Evolutionary conservation across 345 rosid species (phyloP).

Genomic region (Barbarea vulgaris): DNA sequence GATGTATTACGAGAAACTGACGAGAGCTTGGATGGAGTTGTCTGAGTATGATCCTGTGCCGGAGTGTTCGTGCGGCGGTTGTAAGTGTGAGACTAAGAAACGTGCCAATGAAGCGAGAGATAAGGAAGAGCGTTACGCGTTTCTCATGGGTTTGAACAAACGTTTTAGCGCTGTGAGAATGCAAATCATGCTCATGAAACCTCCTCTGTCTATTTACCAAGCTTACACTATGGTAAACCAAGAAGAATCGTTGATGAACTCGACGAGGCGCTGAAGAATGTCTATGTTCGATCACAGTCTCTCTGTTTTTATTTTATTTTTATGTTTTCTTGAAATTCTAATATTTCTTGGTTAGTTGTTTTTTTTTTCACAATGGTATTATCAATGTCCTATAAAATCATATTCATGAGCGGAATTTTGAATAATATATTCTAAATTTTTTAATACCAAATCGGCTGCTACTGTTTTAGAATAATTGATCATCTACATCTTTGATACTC

Average conservation of each 20-base stretch:
- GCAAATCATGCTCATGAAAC: neutral
- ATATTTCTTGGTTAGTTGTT: neutral
- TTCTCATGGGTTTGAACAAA: neutral
- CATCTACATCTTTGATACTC: neutral
- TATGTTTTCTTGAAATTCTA: neutral
- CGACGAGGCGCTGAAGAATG: neutral
- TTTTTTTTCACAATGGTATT: neutral
- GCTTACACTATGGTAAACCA: neutral
- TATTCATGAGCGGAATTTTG: neutral
- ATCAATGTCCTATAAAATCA: neutral
- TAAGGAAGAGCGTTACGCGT: neutral
- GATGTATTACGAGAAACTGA: neutral
- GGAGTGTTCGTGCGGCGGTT: conserved; percentile 18
- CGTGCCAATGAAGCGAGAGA: neutral
- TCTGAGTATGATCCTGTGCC: conserved; percentile 14
- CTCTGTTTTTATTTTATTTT: neutral
- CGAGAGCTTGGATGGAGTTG: neutral
- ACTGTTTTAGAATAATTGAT: neutral
- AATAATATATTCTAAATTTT: no score
- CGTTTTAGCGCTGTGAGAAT: neutral
- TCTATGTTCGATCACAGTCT: neutral
- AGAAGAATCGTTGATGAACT: neutral
- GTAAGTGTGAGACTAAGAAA: neutral
- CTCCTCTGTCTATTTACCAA: neutral
- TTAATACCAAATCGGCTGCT: neutral